phyloP scores from a whole-genome alignment of 73 alveolate genomes.

The Breviolum minutum region DNA sequence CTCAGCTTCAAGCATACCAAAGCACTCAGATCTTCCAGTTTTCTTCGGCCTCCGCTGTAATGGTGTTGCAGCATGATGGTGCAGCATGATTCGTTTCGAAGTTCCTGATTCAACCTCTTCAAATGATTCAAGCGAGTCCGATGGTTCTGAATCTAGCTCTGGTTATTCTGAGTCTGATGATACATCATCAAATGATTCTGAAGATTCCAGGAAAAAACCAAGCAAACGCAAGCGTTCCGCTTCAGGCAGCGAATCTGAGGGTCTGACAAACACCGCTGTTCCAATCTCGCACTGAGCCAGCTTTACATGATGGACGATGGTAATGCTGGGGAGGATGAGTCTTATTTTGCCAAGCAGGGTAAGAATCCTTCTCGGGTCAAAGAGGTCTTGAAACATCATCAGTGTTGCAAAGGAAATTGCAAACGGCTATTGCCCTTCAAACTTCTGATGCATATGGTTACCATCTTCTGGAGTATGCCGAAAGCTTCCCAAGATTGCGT shows the following conservation, averaged over 20 bases:
- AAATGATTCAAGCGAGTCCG: not conserved
- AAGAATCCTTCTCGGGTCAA: not conserved
- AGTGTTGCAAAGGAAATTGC: not conserved
- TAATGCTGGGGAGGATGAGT: not conserved
- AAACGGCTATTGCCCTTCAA: not conserved
- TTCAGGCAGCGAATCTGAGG: too few species aligned
- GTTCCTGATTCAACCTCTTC: not conserved
- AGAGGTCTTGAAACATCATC: not conserved
- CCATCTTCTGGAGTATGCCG: not conserved
- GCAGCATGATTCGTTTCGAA: not conserved
- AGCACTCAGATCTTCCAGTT: too few species aligned
- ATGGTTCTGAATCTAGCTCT: not conserved
- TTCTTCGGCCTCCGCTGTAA: too few species aligned
- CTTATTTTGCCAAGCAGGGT: not conserved
- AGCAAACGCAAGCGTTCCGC: not conserved
- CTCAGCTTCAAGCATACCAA: too few species aligned
- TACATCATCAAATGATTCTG: not conserved
- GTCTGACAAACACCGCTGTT: too few species aligned
- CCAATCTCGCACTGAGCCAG: not conserved
- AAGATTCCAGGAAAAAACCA: not conserved
- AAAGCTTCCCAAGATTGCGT: not conserved
- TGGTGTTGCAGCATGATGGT: too few species aligned
- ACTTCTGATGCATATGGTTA: not conserved
- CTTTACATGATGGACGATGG: not conserved
- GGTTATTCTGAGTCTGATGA: not conserved